These are phyloP conservation scores for Neonectria punicea DNA, from an alignment of 2,329 filamentous ascomycete genomes.

Conservation along the genomic window DNA sequence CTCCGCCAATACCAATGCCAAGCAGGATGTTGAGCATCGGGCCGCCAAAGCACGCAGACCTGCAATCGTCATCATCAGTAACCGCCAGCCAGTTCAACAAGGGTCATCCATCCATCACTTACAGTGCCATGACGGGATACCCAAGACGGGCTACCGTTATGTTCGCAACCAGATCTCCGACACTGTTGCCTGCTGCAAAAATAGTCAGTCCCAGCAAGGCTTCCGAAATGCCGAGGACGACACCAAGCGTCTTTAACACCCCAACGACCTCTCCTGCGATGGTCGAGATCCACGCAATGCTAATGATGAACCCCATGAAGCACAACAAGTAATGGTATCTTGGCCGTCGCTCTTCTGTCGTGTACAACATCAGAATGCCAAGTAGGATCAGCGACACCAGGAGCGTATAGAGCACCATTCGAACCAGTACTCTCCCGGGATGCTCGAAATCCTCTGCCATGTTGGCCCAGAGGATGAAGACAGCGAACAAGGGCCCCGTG, in stretches of 20 bases:
- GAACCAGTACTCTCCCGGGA: conserved; percentile 62
- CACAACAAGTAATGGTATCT: conserved; percentile 83
- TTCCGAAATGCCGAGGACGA: conserved; percentile 92
- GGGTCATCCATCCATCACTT: conserved; percentile 46
- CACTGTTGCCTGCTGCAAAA: conserved; percentile 94
- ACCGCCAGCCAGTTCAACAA: not conserved
- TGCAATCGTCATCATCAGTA: conserved; percentile 42
- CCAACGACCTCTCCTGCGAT: conserved; percentile 96
- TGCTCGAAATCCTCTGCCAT: conserved; percentile 66
- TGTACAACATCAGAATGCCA: conserved; percentile 73
- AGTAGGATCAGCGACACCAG: conserved; percentile 75
- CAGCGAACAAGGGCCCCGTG: conserved; percentile 85
- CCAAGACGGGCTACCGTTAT: conserved; percentile 93
- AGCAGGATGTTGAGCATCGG: conserved; percentile 98
- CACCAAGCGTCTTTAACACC: conserved; percentile 90
- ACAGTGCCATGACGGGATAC: conserved; percentile 94
- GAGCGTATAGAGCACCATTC: conserved; percentile 72
- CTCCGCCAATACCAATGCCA: conserved; percentile 90
- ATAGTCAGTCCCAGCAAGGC: conserved; percentile 94
- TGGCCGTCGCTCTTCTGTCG: conserved; percentile 73
- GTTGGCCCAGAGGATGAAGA: conserved; percentile 80
- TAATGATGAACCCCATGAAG: conserved; percentile 89
- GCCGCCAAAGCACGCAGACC: conserved; percentile 94
- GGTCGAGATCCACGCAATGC: conserved; percentile 95
- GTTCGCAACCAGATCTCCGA: conserved; percentile 93